Base-by-base conservation (phyloP, 306 rosid species). In the Mimosa pudica region DNA sequence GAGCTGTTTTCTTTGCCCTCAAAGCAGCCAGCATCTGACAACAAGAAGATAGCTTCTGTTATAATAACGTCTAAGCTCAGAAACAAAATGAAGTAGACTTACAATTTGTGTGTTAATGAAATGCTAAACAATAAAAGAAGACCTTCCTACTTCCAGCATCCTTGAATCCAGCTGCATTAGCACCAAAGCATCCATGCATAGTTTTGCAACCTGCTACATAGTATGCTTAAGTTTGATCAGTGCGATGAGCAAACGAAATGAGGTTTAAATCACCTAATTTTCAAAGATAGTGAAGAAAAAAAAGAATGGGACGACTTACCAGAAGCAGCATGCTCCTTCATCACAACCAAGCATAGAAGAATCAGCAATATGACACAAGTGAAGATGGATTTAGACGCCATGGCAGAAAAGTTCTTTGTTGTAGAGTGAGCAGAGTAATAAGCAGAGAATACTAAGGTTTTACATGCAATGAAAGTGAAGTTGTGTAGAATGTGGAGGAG, bases 61-160 rank as follows among this genome's bases (percentile, higher is more conserved):
- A 16, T 24, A 49, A 16, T 24, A 49, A 49, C 32, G 38, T 62
- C 68, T 10, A 7, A 32, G 30, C 41, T 5, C 17, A 30, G 16
- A 60, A 62, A 32, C 68, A 32, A 62, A 62, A 32, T 67, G 71
- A 41, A n/a, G 30, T 24, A 24, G 46, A 67, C 14, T 16, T 68
- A 8, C 48, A 5, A 68, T 7, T 41, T 41, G 33, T 67, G 17
- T 38, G 18, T 67, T 16, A 66, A 41, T 10, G 33, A 42, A 38
- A 41, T 8, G 52, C 54, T 68, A 4, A n/a, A 45, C 30, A 68
- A 54, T 42, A 17, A 68, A 47, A 68, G 44, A 24, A 45, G 18
- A 89, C 96, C 96, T 89, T 91, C 82, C 96, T 87, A 58, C 51
- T 84, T 10, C 58, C 76, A 20, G 48, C 82, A 55, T 65, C 79